A percentile compares a stretch with the other conserved stretches of the same genome.
Conservation (phyloP, 2,329 filamentous ascomycete species). For the Drechslerella coelobrocha region DNA sequence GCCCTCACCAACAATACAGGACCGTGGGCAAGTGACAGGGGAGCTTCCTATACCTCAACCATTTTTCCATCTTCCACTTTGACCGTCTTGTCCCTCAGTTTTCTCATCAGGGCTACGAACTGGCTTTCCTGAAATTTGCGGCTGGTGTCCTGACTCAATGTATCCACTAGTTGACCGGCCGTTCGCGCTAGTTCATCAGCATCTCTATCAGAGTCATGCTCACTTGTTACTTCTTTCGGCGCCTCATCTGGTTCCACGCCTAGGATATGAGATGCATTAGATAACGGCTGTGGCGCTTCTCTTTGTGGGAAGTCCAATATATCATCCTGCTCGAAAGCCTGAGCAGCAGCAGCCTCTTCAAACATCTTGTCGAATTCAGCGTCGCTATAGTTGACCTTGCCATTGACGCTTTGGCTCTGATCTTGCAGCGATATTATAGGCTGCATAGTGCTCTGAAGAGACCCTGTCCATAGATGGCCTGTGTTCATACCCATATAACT, state of each 20-base stretch:
- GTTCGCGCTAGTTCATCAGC: slow-evolving; percentile 75
- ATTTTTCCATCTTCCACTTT: slow-evolving; percentile 74
- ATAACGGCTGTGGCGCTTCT: slow-evolving; percentile 20
- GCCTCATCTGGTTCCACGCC: slow-evolving; percentile 40
- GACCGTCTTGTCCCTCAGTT: slow-evolving; percentile 74
- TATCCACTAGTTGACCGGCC: slow-evolving; percentile 73
- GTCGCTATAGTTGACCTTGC: slow-evolving; percentile 30
- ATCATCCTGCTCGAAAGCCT: slow-evolving; percentile 7
- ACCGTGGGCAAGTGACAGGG: too few relatives aligned
- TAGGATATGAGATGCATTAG: background rate
- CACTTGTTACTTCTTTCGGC: slow-evolving; percentile 53
- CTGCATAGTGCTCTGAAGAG: slow-evolving; percentile 1
- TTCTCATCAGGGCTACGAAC: slow-evolving; percentile 78
- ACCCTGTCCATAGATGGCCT: slow-evolving; percentile 1
- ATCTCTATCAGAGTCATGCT: slow-evolving; percentile 59
- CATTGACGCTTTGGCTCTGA: slow-evolving; percentile 1
- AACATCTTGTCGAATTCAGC: slow-evolving; percentile 51
- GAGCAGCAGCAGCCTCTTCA: slow-evolving; percentile 33
- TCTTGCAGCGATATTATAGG: background rate
- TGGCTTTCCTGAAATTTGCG: slow-evolving; percentile 79
- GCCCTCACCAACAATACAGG: background rate
- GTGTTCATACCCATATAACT: slow-evolving; percentile 17
- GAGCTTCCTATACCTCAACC: slow-evolving; percentile 60
- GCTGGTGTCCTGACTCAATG: slow-evolving; percentile 71
- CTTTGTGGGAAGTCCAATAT: slow-evolving; percentile 31